Evolutionary conservation across 1,284 basidiomycete species (phyloP).

Genomic region (Inonotus hispidus): DNA sequence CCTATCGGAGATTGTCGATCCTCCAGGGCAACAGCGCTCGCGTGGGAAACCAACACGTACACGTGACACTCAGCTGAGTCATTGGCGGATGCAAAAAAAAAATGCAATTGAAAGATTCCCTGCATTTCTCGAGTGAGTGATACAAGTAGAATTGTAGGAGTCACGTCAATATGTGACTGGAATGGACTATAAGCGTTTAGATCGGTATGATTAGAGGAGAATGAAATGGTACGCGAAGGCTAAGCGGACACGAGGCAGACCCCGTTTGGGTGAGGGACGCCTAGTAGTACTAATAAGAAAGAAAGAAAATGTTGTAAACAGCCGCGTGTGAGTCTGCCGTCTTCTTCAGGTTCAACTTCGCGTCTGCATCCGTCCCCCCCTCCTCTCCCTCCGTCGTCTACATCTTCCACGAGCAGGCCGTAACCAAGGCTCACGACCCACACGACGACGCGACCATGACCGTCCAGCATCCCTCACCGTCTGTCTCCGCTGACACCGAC

Average conservation of each 20-base stretch:
- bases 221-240: neutral
- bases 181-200: neutral
- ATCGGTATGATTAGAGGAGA: neutral
- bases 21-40: neutral
- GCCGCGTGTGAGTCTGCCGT: neutral
- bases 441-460: slow-evolving; percentile 12
- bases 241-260: slow-evolving; percentile 2
- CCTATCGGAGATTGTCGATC: neutral
- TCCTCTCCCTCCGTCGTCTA: neutral
- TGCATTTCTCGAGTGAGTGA: neutral
- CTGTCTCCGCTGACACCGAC: slow-evolving; percentile 29
- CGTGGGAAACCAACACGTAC: neutral
- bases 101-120: neutral
- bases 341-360: slow-evolving; percentile 2
- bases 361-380: neutral
- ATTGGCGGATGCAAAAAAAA: neutral
- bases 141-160: neutral
- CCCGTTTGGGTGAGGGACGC: neutral
- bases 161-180: neutral
- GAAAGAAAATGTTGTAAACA: neutral
- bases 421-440: slow-evolving; percentile 4
- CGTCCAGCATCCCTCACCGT: slow-evolving; percentile 17
- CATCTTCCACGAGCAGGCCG: neutral
- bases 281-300: no score
- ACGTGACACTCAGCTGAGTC: neutral